Evolutionary conservation across 768 basidiomycete species (phyloP).

Genomic region (Mycena polygramma): DNA sequence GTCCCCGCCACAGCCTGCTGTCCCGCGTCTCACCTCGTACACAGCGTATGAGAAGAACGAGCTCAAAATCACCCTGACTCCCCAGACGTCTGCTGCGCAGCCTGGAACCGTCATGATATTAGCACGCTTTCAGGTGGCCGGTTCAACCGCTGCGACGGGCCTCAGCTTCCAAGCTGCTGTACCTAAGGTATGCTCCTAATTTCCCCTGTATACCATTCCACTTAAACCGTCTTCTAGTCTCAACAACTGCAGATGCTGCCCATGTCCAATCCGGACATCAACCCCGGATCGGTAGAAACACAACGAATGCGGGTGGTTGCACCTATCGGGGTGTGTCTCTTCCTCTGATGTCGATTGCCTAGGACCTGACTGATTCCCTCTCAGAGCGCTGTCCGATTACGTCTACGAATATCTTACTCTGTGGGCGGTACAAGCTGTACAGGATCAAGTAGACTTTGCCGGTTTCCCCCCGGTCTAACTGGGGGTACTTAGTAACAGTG

Average conservation of each 20-base stretch:
- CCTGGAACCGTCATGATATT: constrained; percentile 94
- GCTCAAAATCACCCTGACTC: constrained; percentile 89
- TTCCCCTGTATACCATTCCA: neutral
- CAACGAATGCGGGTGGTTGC: constrained; percentile 96
- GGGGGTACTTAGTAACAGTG: constrained; percentile 54
- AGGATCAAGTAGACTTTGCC: constrained; percentile 95
- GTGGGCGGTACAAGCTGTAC: constrained; percentile 75
- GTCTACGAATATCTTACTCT: constrained; percentile 87
- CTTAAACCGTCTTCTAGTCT: constrained; percentile 63
- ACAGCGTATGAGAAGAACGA: constrained; percentile 94
- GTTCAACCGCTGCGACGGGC: constrained; percentile 63
- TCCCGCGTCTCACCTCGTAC: constrained; percentile 76
- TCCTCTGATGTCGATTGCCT: neutral
- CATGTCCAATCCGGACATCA: constrained; percentile 89
- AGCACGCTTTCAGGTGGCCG: constrained; percentile 85
- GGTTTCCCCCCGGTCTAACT: constrained; percentile 88
- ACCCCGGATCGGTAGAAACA: constrained; percentile 86
- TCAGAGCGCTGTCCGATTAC: constrained; percentile 86
- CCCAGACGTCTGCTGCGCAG: constrained; percentile 81
- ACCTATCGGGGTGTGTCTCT: constrained; percentile 81
- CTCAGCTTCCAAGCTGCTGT: constrained; percentile 98
- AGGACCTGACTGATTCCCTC: constrained; percentile 17
- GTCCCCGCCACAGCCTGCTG: constrained; percentile 53
- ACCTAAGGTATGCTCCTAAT: constrained; percentile 75
- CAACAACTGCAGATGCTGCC: constrained; percentile 98